Base-by-base conservation (phyloP, 345 rosid genomes). In the Murraya paniculata region DNA sequence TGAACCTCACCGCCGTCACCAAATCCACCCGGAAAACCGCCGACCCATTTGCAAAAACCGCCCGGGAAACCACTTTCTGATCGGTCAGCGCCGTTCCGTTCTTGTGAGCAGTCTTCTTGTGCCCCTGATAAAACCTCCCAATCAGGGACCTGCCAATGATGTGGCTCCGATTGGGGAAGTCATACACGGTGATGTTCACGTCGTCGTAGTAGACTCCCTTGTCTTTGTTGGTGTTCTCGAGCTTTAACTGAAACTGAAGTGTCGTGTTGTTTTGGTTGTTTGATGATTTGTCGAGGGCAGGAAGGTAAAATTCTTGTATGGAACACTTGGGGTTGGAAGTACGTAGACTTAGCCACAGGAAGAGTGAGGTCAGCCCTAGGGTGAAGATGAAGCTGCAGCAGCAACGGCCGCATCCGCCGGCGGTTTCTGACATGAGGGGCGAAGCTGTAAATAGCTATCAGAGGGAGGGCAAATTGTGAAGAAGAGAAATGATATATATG, bases 271-370 rank as follows among this genome's bases (percentile, higher is more conserved):
- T 2, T 1, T 41, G 35, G 25, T 76, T 10, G 70, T 79, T 75
- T 7, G 76, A 61, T 81, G 98, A 72, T 59, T 14, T 80, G 82
- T 90, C 28, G 77, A 92, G 89, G 57, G 93, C 87, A 18, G 98
- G 92, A 64, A 95, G 72, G 85, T 87, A 87, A 60, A 95, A 83
- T 1, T 39, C 5, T 1, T 80, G 24, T 56, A 95, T 82, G 16
- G 79, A 81, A 79, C 91, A 86, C 73, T 82, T 84, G 10, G 98
- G 98, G n/a, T 83, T 82, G 31, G 88, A 67, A 30, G 91, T 27
- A 6, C 93, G 92, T n/a, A 92, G 79, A 48, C 90, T 86, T 1
- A 93, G 91, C 99, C 99, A 93, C 78, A 95, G 5, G 82, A 92
- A 89, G 21, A 95, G 89, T 27, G 88, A 78, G 24, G 97, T 83